A percentile compares a stretch with the other conserved stretches of the same genome.
These are phyloP conservation scores for Trichocladium uniseriatum DNA, from an alignment of 495 filamentous ascomycete genomes.

Conservation along the genomic window DNA sequence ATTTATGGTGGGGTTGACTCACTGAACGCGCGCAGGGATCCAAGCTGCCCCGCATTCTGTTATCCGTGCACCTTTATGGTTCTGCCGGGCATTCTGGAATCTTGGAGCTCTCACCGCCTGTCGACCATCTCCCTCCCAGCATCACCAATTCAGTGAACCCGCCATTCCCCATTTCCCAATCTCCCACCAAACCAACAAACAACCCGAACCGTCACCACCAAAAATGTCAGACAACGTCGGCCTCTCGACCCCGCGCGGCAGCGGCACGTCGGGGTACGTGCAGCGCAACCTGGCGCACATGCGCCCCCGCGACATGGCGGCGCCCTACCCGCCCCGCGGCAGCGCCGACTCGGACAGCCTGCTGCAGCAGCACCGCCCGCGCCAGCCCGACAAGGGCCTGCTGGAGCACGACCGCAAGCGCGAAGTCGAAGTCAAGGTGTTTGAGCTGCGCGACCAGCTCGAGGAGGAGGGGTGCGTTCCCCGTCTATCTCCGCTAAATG, in stretches of 20 bases:
- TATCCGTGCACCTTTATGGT: background rate
- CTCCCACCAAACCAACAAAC: background rate
- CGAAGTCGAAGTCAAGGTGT: slow-evolving; percentile 82
- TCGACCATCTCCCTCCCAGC: no score
- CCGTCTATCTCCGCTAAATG: no score
- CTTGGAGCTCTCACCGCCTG: slow-evolving; percentile 4
- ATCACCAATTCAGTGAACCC: no score
- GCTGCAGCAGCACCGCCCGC: slow-evolving; percentile 56
- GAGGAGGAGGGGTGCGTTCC: slow-evolving; percentile 80
- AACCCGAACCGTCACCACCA: background rate
- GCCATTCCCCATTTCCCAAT: background rate
- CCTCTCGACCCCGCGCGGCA: slow-evolving; percentile 87
- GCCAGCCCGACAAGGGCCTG: slow-evolving; percentile 82
- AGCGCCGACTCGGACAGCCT: slow-evolving; percentile 42
- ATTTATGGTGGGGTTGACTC: slow-evolving; percentile 13
- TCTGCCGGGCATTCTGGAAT: slow-evolving; percentile 7
- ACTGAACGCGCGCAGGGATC: slow-evolving; percentile 1
- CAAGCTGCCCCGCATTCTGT: background rate
- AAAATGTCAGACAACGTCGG: slow-evolving; percentile 98
- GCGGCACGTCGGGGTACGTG: slow-evolving; percentile 93
- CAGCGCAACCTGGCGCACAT: slow-evolving; percentile 89
- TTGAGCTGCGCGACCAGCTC: slow-evolving; percentile 77
- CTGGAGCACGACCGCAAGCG: slow-evolving; percentile 87
- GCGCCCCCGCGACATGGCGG: slow-evolving; percentile 57
- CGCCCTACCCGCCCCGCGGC: slow-evolving; percentile 49